Conservation (phyloP, 2,329 filamentous ascomycete genomes). For the Byssochlamys sp. region DNA sequence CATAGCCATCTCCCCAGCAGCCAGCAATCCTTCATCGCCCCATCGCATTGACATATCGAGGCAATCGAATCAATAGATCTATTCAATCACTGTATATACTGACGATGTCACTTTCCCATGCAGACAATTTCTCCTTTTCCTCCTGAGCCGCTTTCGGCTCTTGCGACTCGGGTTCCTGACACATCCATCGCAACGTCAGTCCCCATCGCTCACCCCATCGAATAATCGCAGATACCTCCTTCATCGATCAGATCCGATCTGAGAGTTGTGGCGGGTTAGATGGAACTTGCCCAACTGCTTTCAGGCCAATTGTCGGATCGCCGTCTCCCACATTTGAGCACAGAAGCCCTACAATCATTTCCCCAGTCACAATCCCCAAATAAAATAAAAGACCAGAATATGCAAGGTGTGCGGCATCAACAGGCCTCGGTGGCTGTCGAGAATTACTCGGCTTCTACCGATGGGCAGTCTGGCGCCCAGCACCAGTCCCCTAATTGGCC, state of each 20-base stretch:
- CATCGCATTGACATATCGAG: conserved; percentile 6
- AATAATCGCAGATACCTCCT: conserved; percentile 25
- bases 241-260: conserved; percentile 18
- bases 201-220: conserved; percentile 18
- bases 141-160: conserved; percentile 25
- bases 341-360: conserved; percentile 24
- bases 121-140: conserved; percentile 19
- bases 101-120: conserved; percentile 7
- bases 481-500: conserved; percentile 29
- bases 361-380: conserved; percentile 21
- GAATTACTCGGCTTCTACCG: conserved; percentile 20
- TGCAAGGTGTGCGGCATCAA: conserved; percentile 25
- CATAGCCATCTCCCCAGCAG: conserved; percentile 1
- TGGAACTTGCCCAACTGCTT: conserved; percentile 20
- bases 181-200: conserved; percentile 9
- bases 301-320: conserved; percentile 2
- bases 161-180: conserved; percentile 28
- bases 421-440: conserved; percentile 5
- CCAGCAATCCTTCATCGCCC: not conserved
- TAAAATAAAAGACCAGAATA: conserved; percentile 19
- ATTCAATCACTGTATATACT: conserved; percentile 14
- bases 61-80: conserved; percentile 1
- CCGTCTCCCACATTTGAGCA: conserved; percentile 14
- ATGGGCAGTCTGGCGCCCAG: conserved; percentile 21
- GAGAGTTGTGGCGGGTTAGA: conserved; percentile 29